Percentiles rank a stretch among this genome's conserved stretches.
These are phyloP conservation scores for Ilex asprella DNA, from an alignment of 257 asterid genomes.

Conservation along the genomic window DNA sequence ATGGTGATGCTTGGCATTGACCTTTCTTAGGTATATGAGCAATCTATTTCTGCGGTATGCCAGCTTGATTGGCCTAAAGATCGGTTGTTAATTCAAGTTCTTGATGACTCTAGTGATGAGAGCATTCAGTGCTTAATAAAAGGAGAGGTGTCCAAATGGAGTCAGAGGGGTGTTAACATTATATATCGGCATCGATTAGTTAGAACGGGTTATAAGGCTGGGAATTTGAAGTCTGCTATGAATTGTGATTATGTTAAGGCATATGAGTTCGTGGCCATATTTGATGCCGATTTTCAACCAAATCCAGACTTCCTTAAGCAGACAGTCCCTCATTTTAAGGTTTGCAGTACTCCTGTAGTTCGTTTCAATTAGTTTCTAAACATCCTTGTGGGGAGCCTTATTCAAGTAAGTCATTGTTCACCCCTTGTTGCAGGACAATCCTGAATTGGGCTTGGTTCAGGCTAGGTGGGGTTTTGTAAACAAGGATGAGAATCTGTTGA, in stretches of 20 bases:
- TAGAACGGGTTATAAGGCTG: conserved; percentile 71
- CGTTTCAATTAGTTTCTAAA: not conserved
- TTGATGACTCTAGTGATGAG: conserved; percentile 59
- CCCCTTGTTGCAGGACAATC: conserved; percentile 40
- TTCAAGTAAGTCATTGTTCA: not conserved
- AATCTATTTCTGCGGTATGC: conserved; percentile 62
- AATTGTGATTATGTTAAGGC: conserved; percentile 56
- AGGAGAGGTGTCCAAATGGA: conserved; percentile 54
- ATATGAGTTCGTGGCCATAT: conserved; percentile 64
- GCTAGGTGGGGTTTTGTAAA: conserved; percentile 66
- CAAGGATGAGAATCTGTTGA: conserved; percentile 60
- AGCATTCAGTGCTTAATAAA: conserved; percentile 39
- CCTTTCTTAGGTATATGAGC: conserved; percentile 49
- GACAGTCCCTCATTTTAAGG: conserved; percentile 71
- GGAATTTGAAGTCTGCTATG: conserved; percentile 72
- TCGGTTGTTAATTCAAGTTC: conserved; percentile 49
- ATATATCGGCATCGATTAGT: conserved; percentile 49
- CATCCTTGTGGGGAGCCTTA: no score
- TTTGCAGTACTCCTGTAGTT: not conserved
- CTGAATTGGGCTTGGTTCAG: conserved; percentile 59
- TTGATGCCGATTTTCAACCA: conserved; percentile 72
- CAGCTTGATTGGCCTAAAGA: conserved; percentile 71
- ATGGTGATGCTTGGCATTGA: not conserved
- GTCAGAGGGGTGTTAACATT: conserved; percentile 50
- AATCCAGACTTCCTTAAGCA: conserved; percentile 52